Evolutionary conservation across 768 basidiomycete species (phyloP).

Genomic region (Xanthoconium stramineum): DNA sequence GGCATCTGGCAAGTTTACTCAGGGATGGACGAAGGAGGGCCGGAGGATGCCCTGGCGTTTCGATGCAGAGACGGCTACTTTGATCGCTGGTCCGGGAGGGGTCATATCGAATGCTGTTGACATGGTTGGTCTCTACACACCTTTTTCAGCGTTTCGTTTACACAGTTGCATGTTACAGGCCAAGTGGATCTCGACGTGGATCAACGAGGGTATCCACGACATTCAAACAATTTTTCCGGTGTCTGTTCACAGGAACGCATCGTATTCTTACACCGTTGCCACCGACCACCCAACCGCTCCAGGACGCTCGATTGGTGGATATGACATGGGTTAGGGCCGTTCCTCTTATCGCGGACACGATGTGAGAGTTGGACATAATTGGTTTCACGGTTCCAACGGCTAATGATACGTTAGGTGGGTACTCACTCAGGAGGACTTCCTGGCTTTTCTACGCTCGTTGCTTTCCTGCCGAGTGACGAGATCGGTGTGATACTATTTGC

Average conservation of each 20-base stretch:
- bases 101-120: constrained; percentile 42
- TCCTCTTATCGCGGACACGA: constrained; percentile 39
- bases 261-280: constrained; percentile 31
- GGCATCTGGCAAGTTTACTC: constrained; percentile 30
- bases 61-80: constrained; percentile 20
- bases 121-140: constrained; percentile 25
- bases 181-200: constrained; percentile 37
- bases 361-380: constrained; percentile 20
- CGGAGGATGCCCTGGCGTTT: constrained; percentile 34
- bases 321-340: constrained; percentile 44
- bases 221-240: constrained; percentile 34
- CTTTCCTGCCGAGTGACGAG: constrained; percentile 35
- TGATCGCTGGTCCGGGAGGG: constrained; percentile 40
- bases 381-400: neutral
- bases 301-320: constrained; percentile 32
- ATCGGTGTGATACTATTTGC: constrained; percentile 37
- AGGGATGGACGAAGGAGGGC: constrained; percentile 33
- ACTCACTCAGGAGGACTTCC: constrained; percentile 34
- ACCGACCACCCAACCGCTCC: constrained; percentile 5
- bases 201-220: constrained; percentile 33
- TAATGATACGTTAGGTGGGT: constrained; percentile 28
- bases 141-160: too few relatives aligned
- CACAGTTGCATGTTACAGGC: constrained; percentile 22
- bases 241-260: constrained; percentile 27
- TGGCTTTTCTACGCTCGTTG: constrained; percentile 31